These are phyloP conservation scores for Cyclotella distinguenda DNA, from an alignment of 108 stramenopile genomes.

Conservation along the genomic window DNA sequence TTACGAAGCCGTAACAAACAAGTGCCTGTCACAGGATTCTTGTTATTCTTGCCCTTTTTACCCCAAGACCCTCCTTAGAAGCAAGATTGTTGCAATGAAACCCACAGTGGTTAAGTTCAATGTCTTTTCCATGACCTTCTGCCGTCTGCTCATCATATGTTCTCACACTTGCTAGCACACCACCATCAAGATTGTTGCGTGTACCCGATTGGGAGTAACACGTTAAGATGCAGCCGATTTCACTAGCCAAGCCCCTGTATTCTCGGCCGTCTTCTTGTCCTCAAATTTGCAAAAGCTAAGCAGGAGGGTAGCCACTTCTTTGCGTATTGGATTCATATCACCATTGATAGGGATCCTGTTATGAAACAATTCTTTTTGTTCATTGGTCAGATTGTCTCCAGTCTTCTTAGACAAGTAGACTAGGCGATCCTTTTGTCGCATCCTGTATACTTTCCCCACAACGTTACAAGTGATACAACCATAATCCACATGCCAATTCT, in stretches of 20 bases:
- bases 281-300: conserved; percentile 1
- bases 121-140: background rate
- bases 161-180: background rate
- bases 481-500: too few species aligned
- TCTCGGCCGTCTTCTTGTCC: background rate
- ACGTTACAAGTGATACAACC: too few species aligned
- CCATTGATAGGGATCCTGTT: background rate
- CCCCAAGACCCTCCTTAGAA: conserved; percentile 11
- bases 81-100: conserved; percentile 12
- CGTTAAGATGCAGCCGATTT: background rate
- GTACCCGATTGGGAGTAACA: background rate
- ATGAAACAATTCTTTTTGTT: background rate
- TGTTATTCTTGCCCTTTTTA: background rate
- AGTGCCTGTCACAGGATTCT: background rate
- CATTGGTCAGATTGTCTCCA: background rate
- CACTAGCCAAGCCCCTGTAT: background rate
- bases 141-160: background rate
- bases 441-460: too few species aligned
- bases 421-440: too few species aligned
- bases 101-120: conserved; percentile 2
- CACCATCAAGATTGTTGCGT: conserved; percentile 9
- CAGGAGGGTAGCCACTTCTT: background rate
- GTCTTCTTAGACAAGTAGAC: too few species aligned
- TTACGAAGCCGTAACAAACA: background rate
- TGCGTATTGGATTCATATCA: background rate